Percentiles rank a stretch among this genome's conserved stretches.
Evolutionary conservation across 2,329 filamentous ascomycete genomes (phyloP).

Genomic region (Stachybotrys echinatus): DNA sequence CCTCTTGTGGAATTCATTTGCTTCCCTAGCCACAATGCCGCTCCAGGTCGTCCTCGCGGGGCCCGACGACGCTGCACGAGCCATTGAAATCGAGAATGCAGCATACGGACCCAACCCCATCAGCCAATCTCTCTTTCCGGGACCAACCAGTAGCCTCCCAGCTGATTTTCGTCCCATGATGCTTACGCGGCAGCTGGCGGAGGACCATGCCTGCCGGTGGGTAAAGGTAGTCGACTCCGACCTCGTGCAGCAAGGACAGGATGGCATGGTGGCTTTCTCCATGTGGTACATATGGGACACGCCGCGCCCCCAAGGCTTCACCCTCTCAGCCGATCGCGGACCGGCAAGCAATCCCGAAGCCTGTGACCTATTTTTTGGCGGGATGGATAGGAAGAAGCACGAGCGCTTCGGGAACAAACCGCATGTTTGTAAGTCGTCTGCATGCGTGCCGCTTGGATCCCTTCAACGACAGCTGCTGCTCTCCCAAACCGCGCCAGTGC

Average conservation of each 20-base stretch:
- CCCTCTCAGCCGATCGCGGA: constrained; percentile 16
- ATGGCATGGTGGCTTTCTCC: constrained; percentile 26
- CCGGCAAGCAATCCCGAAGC: constrained; percentile 26
- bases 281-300: constrained; percentile 28
- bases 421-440: constrained; percentile 25
- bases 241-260: constrained; percentile 16
- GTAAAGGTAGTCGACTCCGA: constrained; percentile 28
- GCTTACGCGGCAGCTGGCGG: constrained; percentile 13
- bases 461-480: not conserved
- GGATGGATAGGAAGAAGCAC: constrained; percentile 21
- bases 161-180: constrained; percentile 12
- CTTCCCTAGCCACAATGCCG: constrained; percentile 21
- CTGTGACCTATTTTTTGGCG: constrained; percentile 23
- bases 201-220: constrained; percentile 24
- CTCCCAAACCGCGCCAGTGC: no score
- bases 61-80: constrained; percentile 27
- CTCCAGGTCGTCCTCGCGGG: constrained; percentile 28
- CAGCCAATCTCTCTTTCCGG: constrained; percentile 24
- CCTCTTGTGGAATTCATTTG: not conserved
- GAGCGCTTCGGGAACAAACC: constrained; percentile 23
- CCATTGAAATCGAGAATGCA: constrained; percentile 28
- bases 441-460: not conserved
- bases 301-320: constrained; percentile 13
- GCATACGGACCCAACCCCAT: constrained; percentile 29
- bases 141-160: constrained; percentile 2